Conservation (phyloP, 1,139 yeast genomes). For the Pichia sp. region DNA sequence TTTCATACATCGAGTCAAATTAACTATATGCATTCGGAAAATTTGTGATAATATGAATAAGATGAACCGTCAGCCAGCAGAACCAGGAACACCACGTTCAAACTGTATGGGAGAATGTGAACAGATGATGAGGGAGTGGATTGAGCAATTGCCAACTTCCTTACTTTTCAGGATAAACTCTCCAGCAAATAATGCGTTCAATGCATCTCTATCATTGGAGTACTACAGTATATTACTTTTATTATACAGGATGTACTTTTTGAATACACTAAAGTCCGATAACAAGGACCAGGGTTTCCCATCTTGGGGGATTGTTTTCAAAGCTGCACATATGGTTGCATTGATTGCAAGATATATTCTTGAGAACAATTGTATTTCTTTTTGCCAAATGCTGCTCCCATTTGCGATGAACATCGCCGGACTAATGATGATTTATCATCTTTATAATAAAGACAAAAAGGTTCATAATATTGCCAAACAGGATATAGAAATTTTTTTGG, state of each 20-base stretch:
- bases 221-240: slow-evolving; percentile 70
- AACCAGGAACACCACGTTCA: not conserved
- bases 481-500: slow-evolving; percentile 22
- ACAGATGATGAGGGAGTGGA: slow-evolving; percentile 77
- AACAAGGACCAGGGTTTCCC: slow-evolving; percentile 55
- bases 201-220: slow-evolving; percentile 63
- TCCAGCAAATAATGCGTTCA: slow-evolving; percentile 52
- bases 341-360: slow-evolving; percentile 66
- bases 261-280: slow-evolving; percentile 65
- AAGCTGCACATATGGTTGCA: slow-evolving; percentile 77
- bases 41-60: slow-evolving; percentile 30
- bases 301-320: slow-evolving; percentile 79
- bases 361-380: slow-evolving; percentile 54
- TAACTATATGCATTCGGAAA: slow-evolving; percentile 69
- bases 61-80: slow-evolving; percentile 2
- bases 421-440: slow-evolving; percentile 67
- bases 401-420: slow-evolving; percentile 58
- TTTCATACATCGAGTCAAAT: slow-evolving; percentile 61
- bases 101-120: slow-evolving; percentile 49
- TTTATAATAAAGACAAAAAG: slow-evolving; percentile 25
- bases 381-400: slow-evolving; percentile 56
- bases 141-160: slow-evolving; percentile 61
- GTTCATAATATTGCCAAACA: slow-evolving; percentile 23
- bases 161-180: slow-evolving; percentile 52
- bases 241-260: slow-evolving; percentile 66